Evolutionary conservation across 805 yeast species (phyloP).

Genomic region (Starmerella vitae): DNA sequence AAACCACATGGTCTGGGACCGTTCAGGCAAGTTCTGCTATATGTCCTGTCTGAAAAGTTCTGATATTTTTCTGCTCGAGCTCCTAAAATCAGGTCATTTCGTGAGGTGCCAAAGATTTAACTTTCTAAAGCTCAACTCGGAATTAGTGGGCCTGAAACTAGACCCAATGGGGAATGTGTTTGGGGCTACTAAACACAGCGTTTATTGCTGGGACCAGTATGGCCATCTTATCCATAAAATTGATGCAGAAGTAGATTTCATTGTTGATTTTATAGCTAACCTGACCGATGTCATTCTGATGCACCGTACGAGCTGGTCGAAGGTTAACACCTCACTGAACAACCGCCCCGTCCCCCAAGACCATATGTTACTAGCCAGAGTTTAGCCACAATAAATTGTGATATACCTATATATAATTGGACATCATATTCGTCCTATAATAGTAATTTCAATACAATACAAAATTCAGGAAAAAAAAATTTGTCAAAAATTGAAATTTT

Average conservation of each 20-base stretch:
- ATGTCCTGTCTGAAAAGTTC: not conserved
- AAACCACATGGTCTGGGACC: not conserved
- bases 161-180: constrained; percentile 1
- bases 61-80: not conserved
- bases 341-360: not conserved
- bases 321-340: not conserved
- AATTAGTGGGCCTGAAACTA: not conserved
- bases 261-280: constrained; percentile 1
- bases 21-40: not conserved
- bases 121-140: not conserved
- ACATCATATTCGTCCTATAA: no score
- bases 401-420: no score
- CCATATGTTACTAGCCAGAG: not conserved
- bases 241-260: not conserved
- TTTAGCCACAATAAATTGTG: no score
- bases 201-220: constrained; percentile 3
- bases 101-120: not conserved
- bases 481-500: no score
- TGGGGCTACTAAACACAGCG: not conserved
- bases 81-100: not conserved
- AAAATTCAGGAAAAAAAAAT: no score
- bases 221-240: not conserved
- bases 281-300: not conserved
- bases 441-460: no score
- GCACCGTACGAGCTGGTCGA: not conserved